A percentile compares a stretch with the other conserved stretches of the same genome.
Conservation (phyloP, 768 basidiomycete genomes). For the Lactarius akahatsu region DNA sequence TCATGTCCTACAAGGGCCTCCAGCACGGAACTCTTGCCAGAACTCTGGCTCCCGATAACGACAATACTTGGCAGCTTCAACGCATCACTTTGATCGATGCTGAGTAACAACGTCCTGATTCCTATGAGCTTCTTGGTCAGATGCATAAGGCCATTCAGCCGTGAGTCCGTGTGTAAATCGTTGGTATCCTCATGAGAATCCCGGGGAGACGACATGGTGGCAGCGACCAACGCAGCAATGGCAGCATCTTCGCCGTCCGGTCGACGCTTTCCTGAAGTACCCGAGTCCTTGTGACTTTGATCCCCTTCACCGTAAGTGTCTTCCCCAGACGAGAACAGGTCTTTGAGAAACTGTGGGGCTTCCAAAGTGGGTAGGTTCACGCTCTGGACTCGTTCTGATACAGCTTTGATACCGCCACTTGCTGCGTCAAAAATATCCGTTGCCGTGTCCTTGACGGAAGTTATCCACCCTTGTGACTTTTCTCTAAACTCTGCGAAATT, state of each 20-base stretch:
- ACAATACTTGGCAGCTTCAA: slow-evolving; percentile 97
- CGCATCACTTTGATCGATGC: slow-evolving; percentile 93
- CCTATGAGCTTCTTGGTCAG: slow-evolving; percentile 94
- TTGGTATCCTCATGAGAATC: slow-evolving; percentile 46
- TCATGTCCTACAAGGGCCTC: slow-evolving; percentile 98
- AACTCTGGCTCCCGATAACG: slow-evolving; percentile 97
- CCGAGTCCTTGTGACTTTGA: slow-evolving; percentile 38
- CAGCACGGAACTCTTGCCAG: slow-evolving; percentile 95
- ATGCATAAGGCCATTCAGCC: slow-evolving; percentile 86
- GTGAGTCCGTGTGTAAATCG: slow-evolving; percentile 42
- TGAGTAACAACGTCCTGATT: slow-evolving; percentile 90
- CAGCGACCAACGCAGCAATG: slow-evolving; percentile 73
- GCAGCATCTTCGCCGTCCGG: slow-evolving; percentile 56
- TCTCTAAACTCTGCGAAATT: slow-evolving; percentile 61
- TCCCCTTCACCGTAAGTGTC: slow-evolving; percentile 32
- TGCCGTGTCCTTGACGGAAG: slow-evolving; percentile 63
- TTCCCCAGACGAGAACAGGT: slow-evolving; percentile 45
- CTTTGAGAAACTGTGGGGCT: slow-evolving; percentile 66
- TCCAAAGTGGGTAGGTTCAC: slow-evolving; percentile 58
- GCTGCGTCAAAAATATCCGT: slow-evolving; percentile 72
- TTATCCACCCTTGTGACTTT: slow-evolving; percentile 65
- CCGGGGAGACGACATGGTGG: slow-evolving; percentile 74
- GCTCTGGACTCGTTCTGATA: slow-evolving; percentile 57
- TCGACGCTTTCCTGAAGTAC: slow-evolving; percentile 42
- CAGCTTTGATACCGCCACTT: slow-evolving; percentile 61